phyloP scores from a whole-genome alignment of 1,284 basidiomycete species.

The Tilletia walkeri region DNA sequence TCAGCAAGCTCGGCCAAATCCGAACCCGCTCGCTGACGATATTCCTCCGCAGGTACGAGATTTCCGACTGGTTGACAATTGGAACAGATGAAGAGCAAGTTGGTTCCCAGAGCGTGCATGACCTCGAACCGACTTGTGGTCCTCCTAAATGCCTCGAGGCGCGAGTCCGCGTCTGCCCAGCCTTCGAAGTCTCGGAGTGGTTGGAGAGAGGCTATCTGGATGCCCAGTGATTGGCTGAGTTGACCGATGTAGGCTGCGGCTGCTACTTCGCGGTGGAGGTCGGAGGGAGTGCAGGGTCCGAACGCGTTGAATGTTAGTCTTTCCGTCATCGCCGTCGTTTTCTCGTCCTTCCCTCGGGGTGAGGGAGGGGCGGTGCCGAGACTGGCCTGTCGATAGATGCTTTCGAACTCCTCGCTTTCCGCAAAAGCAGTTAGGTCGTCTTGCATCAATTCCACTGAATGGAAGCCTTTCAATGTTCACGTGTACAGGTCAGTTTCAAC shows the following conservation, averaged over 20 bases:
- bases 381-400: conserved; percentile 57
- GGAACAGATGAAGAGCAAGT: conserved; percentile 45
- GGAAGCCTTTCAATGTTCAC: conserved; percentile 39
- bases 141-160: conserved; percentile 27
- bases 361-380: conserved; percentile 55
- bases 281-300: conserved; percentile 31
- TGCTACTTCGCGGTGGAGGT: conserved; percentile 30
- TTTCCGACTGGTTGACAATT: conserved; percentile 39
- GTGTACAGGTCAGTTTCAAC: background rate
- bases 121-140: conserved; percentile 37
- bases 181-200: conserved; percentile 57
- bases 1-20: conserved; percentile 44
- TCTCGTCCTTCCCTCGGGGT: background rate
- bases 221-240: conserved; percentile 34
- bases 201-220: conserved; percentile 55
- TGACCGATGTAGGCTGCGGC: conserved; percentile 48
- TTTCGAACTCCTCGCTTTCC: conserved; percentile 34
- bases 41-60: background rate
- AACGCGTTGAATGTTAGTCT: conserved; percentile 30
- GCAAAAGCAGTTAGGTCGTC: conserved; percentile 53
- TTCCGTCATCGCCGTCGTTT: background rate
- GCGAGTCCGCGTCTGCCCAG: conserved; percentile 31
- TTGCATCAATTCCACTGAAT: conserved; percentile 55
- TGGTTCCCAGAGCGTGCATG: conserved; percentile 43
- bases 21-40: conserved; percentile 35